Conservation (phyloP, 1,284 basidiomycete species). For the Boletus semigastroideus region DNA sequence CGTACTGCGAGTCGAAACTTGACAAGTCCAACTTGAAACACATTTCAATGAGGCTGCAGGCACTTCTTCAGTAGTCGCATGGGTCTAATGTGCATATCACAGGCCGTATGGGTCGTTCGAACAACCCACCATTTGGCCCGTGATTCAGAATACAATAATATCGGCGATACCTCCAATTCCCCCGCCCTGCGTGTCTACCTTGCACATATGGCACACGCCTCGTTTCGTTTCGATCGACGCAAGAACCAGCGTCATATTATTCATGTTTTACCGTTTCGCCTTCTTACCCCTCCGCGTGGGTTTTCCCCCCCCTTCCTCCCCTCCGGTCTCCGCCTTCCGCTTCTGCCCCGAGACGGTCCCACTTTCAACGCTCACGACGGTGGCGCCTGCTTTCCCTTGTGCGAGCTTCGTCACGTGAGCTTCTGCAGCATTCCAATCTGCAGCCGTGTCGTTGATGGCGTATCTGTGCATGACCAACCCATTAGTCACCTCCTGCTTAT, state of each 20-base stretch:
- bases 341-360: constrained; percentile 49
- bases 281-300: constrained; percentile 59
- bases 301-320: constrained; percentile 44
- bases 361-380: constrained; percentile 75
- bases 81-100: no score
- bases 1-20: no score
- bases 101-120: no score
- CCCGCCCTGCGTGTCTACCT: neutral
- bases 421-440: constrained; percentile 77
- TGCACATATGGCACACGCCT: neutral
- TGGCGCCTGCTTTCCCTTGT: constrained; percentile 50
- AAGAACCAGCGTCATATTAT: neutral
- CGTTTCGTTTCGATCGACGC: constrained; percentile 7
- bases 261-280: constrained; percentile 51
- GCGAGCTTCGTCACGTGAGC: constrained; percentile 60
- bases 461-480: constrained; percentile 49
- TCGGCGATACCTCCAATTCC: neutral
- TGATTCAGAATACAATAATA: neutral
- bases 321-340: constrained; percentile 54
- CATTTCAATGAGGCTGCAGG: no score
- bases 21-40: no score
- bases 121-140: no score
- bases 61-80: no score
- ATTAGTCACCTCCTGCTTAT: neutral
- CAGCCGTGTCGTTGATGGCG: constrained; percentile 68